Evolutionary conservation across 2,329 filamentous ascomycete genomes (phyloP).

Genomic region (Claviceps fusiformis): DNA sequence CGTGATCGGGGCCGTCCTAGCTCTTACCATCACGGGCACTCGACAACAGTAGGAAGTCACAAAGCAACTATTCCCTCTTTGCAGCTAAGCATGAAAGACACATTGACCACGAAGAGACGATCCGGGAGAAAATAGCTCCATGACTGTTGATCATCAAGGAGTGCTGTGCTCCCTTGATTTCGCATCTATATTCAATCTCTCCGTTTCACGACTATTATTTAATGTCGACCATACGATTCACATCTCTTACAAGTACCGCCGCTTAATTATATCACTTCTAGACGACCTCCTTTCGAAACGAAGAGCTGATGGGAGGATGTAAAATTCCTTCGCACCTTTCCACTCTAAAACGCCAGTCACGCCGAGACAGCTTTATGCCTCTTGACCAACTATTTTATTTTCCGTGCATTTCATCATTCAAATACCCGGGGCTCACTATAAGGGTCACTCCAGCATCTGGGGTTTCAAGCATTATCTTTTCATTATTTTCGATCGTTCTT

Average conservation of each 20-base stretch:
- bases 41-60: slow-evolving; percentile 32
- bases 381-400: neutral
- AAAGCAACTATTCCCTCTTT: neutral
- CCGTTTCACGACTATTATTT: neutral
- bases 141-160: neutral
- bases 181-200: neutral
- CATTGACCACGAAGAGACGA: neutral
- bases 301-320: neutral
- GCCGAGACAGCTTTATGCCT: neutral
- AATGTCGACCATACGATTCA: neutral
- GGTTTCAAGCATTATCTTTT: neutral
- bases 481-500: neutral
- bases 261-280: neutral
- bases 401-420: neutral
- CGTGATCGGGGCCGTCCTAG: slow-evolving; percentile 36
- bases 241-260: neutral
- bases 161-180: neutral
- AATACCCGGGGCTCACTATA: neutral
- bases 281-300: neutral
- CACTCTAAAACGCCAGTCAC: neutral
- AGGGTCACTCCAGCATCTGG: neutral
- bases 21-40: slow-evolving; percentile 39
- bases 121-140: neutral
- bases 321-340: neutral
- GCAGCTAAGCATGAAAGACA: neutral